Base-by-base conservation (phyloP, 345 rosid species). In the Citrus australasica region DNA sequence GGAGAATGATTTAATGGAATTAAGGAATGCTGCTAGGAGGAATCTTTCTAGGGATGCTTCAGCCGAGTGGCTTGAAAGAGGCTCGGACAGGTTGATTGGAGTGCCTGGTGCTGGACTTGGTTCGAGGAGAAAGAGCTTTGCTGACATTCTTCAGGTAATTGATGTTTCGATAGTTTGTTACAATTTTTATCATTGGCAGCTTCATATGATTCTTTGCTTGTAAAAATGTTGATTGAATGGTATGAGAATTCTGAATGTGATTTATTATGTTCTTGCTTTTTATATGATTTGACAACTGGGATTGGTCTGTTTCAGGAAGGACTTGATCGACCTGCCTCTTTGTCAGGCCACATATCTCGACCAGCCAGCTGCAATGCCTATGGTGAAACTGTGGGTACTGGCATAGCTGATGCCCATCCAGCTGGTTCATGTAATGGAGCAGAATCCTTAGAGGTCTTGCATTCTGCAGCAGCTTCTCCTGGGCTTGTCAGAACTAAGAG, bases 121-220 rank as follows among this genome's bases (percentile, higher is more conserved):
- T 21, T 74, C 87, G 1, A 90, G 97, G 89, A 89, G 93, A 89
- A 96, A 90, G 89, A 96, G 99, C 86, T 94, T 92, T 81, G 94
- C 99, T 21, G 98, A 96, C 89, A 94, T 92, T 79, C 93, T 96
- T 84, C 98, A 92, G 97, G 98, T 92, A 79, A 64, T 63, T 17
- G 21, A 69, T 76, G 71, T 77, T 7, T 21, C 13, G 67, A 61
- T 46, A 62, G 30, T 75, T 11, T 75, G 48, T 65, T 65, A 16
- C 16, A 32, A 16, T 24, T 7, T 64, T 6, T 21, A 22, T 58
- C 33, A 64, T 19, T 17, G 37, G 69, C 40, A 61, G 58, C 51
- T 38, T 60, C 55, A 4, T 10, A 61, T 60, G 68, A 74, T 38
- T 11, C 37, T 62, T 28, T 62, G 25, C 58, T 62, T 40, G 56